These are phyloP conservation scores for Rosa rugosa DNA, from an alignment of 306 rosid genomes.

Conservation along the genomic window DNA sequence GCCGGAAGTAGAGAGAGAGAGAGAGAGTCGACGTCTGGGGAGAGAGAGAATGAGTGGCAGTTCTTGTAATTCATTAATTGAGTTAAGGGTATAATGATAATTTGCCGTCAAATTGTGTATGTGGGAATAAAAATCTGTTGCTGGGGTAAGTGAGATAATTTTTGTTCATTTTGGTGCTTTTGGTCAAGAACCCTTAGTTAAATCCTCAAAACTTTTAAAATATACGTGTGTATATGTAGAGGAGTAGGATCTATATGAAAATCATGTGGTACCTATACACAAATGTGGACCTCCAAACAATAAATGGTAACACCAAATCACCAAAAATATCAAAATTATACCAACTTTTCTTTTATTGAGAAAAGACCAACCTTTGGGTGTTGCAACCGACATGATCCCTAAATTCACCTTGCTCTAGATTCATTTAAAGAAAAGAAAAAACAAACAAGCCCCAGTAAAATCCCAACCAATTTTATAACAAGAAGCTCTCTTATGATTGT, in stretches of 20 bases:
- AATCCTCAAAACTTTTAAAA: background rate
- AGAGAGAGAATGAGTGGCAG: too few species aligned
- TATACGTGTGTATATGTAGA: background rate
- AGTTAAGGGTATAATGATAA: too few species aligned
- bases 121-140: too few species aligned
- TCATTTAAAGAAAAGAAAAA: background rate
- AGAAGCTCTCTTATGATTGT: background rate
- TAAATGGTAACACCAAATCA: background rate
- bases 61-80: too few species aligned
- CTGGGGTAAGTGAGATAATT: too few species aligned
- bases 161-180: too few species aligned
- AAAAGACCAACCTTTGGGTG: background rate
- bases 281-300: conserved; percentile 2
- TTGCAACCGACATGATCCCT: background rate
- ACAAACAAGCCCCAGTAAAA: background rate
- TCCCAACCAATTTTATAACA: background rate
- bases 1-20: too few species aligned
- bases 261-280: background rate
- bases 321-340: background rate
- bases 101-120: too few species aligned
- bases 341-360: background rate
- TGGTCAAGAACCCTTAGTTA: too few species aligned
- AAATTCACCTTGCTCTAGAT: background rate
- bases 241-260: background rate
- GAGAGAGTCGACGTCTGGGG: too few species aligned